Conservation (phyloP, 176 grass and related monocot genomes). For the Triticum timopheevii region DNA sequence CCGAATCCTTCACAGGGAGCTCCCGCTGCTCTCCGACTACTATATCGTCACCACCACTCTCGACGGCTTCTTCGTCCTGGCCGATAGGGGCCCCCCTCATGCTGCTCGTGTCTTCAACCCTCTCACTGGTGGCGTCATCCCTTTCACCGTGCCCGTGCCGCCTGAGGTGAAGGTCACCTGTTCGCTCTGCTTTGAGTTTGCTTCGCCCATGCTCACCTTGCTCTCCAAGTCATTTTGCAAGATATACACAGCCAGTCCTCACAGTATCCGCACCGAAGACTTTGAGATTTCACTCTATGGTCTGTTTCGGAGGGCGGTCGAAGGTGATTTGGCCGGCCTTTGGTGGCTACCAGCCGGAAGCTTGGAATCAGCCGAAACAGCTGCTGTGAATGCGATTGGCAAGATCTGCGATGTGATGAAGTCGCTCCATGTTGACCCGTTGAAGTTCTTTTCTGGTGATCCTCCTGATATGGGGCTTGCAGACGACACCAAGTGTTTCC, state of each 20-base stretch:
- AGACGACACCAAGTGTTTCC: too few relatives aligned
- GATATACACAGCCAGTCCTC: not conserved
- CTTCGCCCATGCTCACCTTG: not conserved
- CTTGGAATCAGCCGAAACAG: not conserved
- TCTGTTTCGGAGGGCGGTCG: not conserved
- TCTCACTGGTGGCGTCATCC: not conserved
- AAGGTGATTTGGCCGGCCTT: not conserved
- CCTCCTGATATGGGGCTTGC: too few relatives aligned
- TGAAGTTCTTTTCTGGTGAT: too few relatives aligned
- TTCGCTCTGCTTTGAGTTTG: not conserved
- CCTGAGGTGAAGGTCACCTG: not conserved
- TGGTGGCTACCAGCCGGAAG: not conserved
- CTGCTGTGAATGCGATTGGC: not conserved
- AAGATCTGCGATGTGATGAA: not conserved
- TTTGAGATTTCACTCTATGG: not conserved
- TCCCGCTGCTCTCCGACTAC: not conserved
- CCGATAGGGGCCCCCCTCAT: not conserved
- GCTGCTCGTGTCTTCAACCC: not conserved
- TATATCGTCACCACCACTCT: not conserved
- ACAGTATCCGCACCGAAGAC: not conserved
- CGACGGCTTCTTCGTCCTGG: not conserved
- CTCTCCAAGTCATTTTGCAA: not conserved
- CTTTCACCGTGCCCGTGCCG: not conserved
- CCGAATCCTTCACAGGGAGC: not conserved
- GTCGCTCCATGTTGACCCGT: too few relatives aligned